These are phyloP conservation scores for Prunus persica DNA, from an alignment of 306 rosid species.

Conservation along the genomic window Prunus_persica_NCBIv2 NC_034011.1:18075001-18075500, in stretches of 20 bases:
- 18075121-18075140: neutral
- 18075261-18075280: neutral
- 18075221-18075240: neutral
- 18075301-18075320: slow-evolving; percentile 49
- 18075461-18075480: neutral
- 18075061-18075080: neutral
- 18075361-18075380: slow-evolving; percentile 83
- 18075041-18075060: neutral
- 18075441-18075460: slow-evolving; percentile 12
- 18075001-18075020: neutral
- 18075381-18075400: slow-evolving; percentile 68
- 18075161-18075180: neutral
- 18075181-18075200: neutral
- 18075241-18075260: neutral
- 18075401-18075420: slow-evolving; percentile 81
- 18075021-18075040: neutral
- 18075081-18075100: neutral
- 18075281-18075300: slow-evolving; percentile 17
- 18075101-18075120: too few species aligned
- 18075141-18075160: neutral
- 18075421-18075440: slow-evolving; percentile 49
- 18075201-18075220: neutral
- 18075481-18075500: neutral
- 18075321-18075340: slow-evolving; percentile 70
- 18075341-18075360: slow-evolving; percentile 80